phyloP scores from a whole-genome alignment of 352 stramenopile species.

The Aphanomyces euteiches region DNA sequence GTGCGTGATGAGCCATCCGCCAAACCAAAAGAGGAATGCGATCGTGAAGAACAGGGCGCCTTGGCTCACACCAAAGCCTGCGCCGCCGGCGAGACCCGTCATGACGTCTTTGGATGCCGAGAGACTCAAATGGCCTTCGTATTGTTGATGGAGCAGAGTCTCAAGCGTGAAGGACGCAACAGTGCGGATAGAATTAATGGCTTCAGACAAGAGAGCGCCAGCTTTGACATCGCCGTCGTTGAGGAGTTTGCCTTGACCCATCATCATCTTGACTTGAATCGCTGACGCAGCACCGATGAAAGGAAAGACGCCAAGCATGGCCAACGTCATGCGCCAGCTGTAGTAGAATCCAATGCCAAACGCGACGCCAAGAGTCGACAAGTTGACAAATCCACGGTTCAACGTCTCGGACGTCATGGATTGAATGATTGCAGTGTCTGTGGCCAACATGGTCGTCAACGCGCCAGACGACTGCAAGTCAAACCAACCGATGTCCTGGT shows the following conservation, averaged over 20 bases:
- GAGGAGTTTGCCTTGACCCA: constrained; percentile 43
- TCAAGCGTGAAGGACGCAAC: constrained; percentile 62
- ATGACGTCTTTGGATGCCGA: constrained; percentile 45
- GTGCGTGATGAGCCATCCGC: constrained; percentile 48
- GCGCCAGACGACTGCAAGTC: constrained; percentile 42
- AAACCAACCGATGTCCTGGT: constrained; percentile 35
- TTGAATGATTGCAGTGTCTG: constrained; percentile 37
- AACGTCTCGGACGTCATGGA: constrained; percentile 36
- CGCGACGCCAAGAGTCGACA: constrained; percentile 35
- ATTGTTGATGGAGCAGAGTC: constrained; percentile 36
- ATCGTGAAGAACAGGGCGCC: constrained; percentile 61
- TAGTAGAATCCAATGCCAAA: constrained; percentile 48
- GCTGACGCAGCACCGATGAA: constrained; percentile 35
- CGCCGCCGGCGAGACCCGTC: constrained; percentile 48
- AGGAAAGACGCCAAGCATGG: constrained; percentile 39
- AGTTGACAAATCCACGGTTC: constrained; percentile 39
- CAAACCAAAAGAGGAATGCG: constrained; percentile 73
- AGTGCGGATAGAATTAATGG: constrained; percentile 51
- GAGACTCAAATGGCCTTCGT: constrained; percentile 38
- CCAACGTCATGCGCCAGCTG: constrained; percentile 62
- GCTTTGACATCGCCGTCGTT: constrained; percentile 48
- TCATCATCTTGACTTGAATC: constrained; percentile 35
- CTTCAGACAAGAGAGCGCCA: constrained; percentile 44
- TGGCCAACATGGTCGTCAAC: constrained; percentile 44
- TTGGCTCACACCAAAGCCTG: constrained; percentile 66